Conservation (phyloP, 768 basidiomycete species). For the Hygrophoropsis aurantiaca region DNA sequence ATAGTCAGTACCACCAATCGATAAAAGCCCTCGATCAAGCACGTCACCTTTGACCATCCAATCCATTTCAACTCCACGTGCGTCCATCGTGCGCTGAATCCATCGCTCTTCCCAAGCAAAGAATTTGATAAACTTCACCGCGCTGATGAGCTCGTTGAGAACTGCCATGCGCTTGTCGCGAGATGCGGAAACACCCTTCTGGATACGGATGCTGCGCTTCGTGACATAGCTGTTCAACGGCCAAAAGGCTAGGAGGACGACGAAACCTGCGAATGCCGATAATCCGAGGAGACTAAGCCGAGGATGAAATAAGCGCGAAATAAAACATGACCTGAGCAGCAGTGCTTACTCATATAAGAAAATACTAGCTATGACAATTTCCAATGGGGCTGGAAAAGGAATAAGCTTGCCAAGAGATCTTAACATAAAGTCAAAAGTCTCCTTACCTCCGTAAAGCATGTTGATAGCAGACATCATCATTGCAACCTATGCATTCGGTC, state of each 20-base stretch:
- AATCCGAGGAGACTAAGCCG: slow-evolving; percentile 40
- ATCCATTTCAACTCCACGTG: slow-evolving; percentile 66
- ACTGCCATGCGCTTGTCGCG: slow-evolving; percentile 44
- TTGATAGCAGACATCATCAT: slow-evolving; percentile 51
- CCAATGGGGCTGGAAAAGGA: slow-evolving; percentile 58
- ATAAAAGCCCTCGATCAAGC: background rate
- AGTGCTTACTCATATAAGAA: slow-evolving; percentile 8
- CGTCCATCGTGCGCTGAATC: slow-evolving; percentile 40
- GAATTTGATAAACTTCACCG: slow-evolving; percentile 43
- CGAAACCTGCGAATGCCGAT: slow-evolving; percentile 46
- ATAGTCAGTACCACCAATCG: background rate
- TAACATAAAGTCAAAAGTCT: background rate
- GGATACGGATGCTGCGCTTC: slow-evolving; percentile 36
- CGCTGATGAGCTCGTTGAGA: slow-evolving; percentile 44
- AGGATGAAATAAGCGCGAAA: background rate
- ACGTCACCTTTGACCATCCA: slow-evolving; percentile 73
- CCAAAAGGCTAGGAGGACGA: slow-evolving; percentile 38
- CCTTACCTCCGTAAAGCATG: slow-evolving; percentile 58
- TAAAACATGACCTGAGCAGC: background rate
- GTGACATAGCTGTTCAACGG: slow-evolving; percentile 42
- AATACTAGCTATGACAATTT: slow-evolving; percentile 60
- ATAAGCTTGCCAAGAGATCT: background rate
- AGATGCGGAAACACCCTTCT: slow-evolving; percentile 30
- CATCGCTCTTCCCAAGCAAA: slow-evolving; percentile 45
- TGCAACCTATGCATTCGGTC: slow-evolving; percentile 39